Base-by-base conservation (phyloP, 2,329 filamentous ascomycete genomes). In the Epichloe uncinata region DNA sequence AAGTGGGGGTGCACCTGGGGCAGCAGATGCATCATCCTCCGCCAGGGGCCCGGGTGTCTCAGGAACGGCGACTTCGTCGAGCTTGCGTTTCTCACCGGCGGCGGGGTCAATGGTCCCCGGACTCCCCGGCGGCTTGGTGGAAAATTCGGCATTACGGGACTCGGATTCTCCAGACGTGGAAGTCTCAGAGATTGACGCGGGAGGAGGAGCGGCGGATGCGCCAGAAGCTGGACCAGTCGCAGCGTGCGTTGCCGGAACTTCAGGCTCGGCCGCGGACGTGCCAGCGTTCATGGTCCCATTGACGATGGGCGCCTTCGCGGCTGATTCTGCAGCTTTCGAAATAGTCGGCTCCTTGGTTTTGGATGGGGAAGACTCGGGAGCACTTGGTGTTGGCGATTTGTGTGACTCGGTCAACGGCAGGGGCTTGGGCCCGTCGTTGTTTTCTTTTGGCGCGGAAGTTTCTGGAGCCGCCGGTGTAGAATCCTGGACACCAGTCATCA, bases 51-150 rank as follows among this genome's bases (percentile, higher is more conserved):
- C 35, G 41, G 13, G 41, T 5, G 7, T 59, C 56, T 36, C 60
- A 47, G 16, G 63, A 58, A 22, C 56, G 16, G 48, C 54, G 18
- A 53, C 58, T 6, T 65, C 61, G 1, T 63, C 63, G 12, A 70
- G 64, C 58, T 73, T 74, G 56, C 71, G 66, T 58, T 69, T 69
- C 44, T 63, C 62, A 35, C 61, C 60, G 1, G 54, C 42, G 15
- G 42, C 34, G 1, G 53, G 45, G 18, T 58, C 61, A 1, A 60
- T 56, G 13, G 30, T 4, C 30, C 30, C 30, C 1, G 30, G 30
- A 54, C 38, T 11, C 55, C 52, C 4, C 52, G 50, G n/a, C n/a
- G n/a, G n/a, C n/a, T n/a, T n/a, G n/a, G n/a, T n/a, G n/a, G n/a
- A n/a, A n/a, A n/a, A n/a, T n/a, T n/a, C n/a, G 56, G 33, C n/a